Conservation (phyloP, 768 basidiomycete genomes). For the Boletus huronensis region DNA sequence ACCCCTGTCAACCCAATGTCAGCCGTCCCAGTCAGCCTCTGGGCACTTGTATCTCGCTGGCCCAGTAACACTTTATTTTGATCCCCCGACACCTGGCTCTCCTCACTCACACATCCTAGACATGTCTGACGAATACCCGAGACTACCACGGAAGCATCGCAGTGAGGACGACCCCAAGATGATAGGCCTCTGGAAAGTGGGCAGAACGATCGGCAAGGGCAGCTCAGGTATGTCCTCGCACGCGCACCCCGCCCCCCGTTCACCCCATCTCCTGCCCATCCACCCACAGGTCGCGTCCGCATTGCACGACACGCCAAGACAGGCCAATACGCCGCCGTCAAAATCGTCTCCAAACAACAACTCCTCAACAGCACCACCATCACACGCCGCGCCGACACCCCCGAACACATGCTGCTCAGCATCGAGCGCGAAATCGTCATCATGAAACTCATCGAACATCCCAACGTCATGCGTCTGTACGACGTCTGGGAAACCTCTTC, state of each 20-base stretch:
- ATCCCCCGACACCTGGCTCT: background rate
- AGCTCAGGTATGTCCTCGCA: slow-evolving; percentile 57
- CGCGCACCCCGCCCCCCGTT: background rate
- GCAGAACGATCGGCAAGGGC: slow-evolving; percentile 79
- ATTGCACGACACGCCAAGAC: slow-evolving; percentile 87
- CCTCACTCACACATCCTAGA: slow-evolving; percentile 20
- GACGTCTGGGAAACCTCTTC: slow-evolving; percentile 96
- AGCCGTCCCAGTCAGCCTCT: slow-evolving; percentile 21
- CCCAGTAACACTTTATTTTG: background rate
- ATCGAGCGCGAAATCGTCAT: slow-evolving; percentile 94
- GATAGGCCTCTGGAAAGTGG: slow-evolving; percentile 82
- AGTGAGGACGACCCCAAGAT: slow-evolving; percentile 51
- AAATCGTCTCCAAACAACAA: slow-evolving; percentile 82
- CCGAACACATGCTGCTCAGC: slow-evolving; percentile 73
- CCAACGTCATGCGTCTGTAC: slow-evolving; percentile 90
- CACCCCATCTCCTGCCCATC: background rate
- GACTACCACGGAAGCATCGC: slow-evolving; percentile 28
- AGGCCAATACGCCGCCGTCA: slow-evolving; percentile 88
- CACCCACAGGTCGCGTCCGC: slow-evolving; percentile 72
- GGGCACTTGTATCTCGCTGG: background rate
- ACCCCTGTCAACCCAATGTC: slow-evolving; percentile 23
- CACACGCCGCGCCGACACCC: slow-evolving; percentile 59
- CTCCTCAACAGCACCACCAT: slow-evolving; percentile 58
- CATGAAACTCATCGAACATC: slow-evolving; percentile 96
- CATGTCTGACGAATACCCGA: slow-evolving; percentile 29